Percentiles rank a stretch among this genome's conserved stretches.
phyloP scores from a whole-genome alignment of 2,329 filamentous ascomycete species.

The Sphaerulina vaccinii region DNA sequence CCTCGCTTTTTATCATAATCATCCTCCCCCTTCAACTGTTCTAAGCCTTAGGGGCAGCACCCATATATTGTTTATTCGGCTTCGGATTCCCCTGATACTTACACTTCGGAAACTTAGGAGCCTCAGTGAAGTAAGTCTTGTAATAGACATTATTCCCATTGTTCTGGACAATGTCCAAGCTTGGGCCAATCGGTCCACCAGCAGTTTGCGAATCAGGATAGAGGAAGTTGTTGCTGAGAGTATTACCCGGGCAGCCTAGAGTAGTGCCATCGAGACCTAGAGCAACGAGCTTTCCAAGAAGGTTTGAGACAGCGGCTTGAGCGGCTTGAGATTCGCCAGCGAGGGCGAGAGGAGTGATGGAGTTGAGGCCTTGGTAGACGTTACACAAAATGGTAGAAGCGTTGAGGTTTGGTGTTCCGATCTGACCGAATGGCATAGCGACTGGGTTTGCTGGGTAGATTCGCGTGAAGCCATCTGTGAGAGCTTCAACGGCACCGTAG shows the following conservation, averaged over 20 bases:
- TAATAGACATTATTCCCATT: slow-evolving; percentile 40
- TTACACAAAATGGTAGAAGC: slow-evolving; percentile 37
- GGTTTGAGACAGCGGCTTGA: slow-evolving; percentile 32
- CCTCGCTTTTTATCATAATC: no score
- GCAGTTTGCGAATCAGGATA: slow-evolving; percentile 32
- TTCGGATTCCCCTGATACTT: background rate
- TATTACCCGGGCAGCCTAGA: slow-evolving; percentile 37
- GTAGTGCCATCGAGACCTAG: slow-evolving; percentile 31
- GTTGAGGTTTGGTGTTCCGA: slow-evolving; percentile 38
- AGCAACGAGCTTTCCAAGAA: slow-evolving; percentile 35
- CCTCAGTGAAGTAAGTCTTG: slow-evolving; percentile 36
- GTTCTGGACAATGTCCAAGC: slow-evolving; percentile 28
- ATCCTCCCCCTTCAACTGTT: no score
- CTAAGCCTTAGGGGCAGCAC: no score
- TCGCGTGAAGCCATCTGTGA: slow-evolving; percentile 35
- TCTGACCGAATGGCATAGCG: slow-evolving; percentile 31
- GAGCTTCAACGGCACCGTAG: slow-evolving; percentile 34
- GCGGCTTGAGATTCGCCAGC: slow-evolving; percentile 29
- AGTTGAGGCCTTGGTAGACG: slow-evolving; percentile 39
- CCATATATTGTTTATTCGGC: no score
- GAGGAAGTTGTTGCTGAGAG: slow-evolving; percentile 33
- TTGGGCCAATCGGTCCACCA: slow-evolving; percentile 35
- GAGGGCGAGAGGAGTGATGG: slow-evolving; percentile 37
- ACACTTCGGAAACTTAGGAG: slow-evolving; percentile 31
- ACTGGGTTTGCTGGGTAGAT: slow-evolving; percentile 40